phyloP scores from a whole-genome alignment of 495 filamentous ascomycete species.

The Podospora pseudocomata region DNA sequence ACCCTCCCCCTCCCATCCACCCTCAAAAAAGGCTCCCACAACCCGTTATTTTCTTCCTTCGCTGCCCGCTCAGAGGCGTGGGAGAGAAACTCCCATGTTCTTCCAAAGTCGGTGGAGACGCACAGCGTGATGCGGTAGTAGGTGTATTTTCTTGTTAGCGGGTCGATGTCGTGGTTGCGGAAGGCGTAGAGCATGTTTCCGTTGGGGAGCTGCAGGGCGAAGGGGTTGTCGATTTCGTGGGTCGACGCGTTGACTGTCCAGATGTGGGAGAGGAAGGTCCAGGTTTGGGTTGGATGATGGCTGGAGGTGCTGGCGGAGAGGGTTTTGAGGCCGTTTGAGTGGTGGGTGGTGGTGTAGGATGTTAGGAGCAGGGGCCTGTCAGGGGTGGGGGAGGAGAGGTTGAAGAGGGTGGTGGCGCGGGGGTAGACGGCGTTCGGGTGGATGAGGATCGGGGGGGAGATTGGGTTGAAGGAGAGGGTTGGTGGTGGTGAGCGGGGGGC shows the following conservation, averaged over 20 bases:
- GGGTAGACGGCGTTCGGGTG: constrained; percentile 6
- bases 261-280: constrained; percentile 36
- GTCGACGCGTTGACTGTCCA: constrained; percentile 29
- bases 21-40: constrained; percentile 25
- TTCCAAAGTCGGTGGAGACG: constrained; percentile 13
- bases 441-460: neutral
- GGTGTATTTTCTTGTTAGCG: constrained; percentile 37
- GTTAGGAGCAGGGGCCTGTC: neutral
- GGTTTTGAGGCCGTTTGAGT: neutral
- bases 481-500: constrained; percentile 7
- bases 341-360: neutral
- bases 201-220: constrained; percentile 50
- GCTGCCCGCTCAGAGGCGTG: constrained; percentile 11
- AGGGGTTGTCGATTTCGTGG: constrained; percentile 59
- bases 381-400: neutral
- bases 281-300: constrained; percentile 40
- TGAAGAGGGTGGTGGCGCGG: constrained; percentile 21
- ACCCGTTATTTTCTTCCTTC: neutral
- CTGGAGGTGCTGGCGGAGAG: constrained; percentile 13
- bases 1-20: constrained; percentile 6
- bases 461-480: neutral
- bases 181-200: constrained; percentile 54
- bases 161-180: constrained; percentile 53
- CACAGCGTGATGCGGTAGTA: constrained; percentile 27
- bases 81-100: constrained; percentile 4